phyloP scores from a whole-genome alignment of 2,329 filamentous ascomycete genomes.

The Pseudogymnoascus pannorum region DNA sequence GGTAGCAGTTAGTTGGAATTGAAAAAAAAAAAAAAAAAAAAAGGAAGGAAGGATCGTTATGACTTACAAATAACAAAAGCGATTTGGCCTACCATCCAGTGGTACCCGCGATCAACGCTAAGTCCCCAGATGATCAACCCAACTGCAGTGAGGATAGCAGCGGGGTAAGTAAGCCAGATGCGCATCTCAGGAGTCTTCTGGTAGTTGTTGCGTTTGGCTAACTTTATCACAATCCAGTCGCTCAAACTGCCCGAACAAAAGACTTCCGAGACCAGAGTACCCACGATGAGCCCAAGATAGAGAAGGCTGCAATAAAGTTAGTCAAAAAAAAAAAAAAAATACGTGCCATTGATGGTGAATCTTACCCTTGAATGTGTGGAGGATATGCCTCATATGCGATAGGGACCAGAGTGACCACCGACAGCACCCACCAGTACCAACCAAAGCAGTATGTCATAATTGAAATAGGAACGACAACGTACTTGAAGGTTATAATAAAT shows the following conservation, averaged over 20 bases:
- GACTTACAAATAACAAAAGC: slow-evolving; percentile 46
- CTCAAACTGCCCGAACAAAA: slow-evolving; percentile 35
- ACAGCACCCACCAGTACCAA: slow-evolving; percentile 47
- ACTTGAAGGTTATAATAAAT: slow-evolving; percentile 41
- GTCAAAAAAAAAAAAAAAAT: no score
- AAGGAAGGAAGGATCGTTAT: no score
- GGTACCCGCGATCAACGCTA: slow-evolving; percentile 43
- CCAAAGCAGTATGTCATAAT: slow-evolving; percentile 44
- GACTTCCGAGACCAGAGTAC: slow-evolving; percentile 44
- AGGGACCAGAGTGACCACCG: not conserved
- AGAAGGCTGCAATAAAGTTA: slow-evolving; percentile 35
- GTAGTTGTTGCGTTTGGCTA: slow-evolving; percentile 30
- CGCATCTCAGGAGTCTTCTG: slow-evolving; percentile 34
- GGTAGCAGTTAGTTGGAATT: not conserved
- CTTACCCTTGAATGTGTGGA: not conserved
- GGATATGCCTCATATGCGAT: slow-evolving; percentile 1
- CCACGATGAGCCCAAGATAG: slow-evolving; percentile 46
- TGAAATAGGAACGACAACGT: slow-evolving; percentile 37
- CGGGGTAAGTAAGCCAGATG: slow-evolving; percentile 44
- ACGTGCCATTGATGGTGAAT: not conserved
- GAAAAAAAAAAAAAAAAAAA: not conserved
- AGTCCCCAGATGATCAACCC: slow-evolving; percentile 49
- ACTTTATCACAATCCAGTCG: slow-evolving; percentile 28
- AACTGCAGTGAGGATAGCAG: slow-evolving; percentile 39
- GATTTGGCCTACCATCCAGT: slow-evolving; percentile 51